A percentile compares a stretch with the other conserved stretches of the same genome.
Evolutionary conservation across 176 grass and related monocot genomes (phyloP).

Genomic region (Thalia dealbata): DNA sequence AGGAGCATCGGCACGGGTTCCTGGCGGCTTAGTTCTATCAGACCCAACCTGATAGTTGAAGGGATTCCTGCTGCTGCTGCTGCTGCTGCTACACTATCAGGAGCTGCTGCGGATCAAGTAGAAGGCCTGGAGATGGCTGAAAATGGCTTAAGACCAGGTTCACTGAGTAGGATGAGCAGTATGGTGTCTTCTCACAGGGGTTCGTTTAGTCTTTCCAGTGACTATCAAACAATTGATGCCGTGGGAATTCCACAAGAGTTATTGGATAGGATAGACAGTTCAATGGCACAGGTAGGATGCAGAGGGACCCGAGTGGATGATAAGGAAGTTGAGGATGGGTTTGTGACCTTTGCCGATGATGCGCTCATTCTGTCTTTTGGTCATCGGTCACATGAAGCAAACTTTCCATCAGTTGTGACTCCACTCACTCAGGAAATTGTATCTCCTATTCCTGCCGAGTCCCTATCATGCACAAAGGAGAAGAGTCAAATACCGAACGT

Average conservation of each 20-base stretch:
- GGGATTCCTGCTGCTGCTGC: neutral
- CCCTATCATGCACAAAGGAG: constrained; percentile 8
- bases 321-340: constrained; percentile 23
- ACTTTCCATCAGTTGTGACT: neutral
- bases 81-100: neutral
- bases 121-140: neutral
- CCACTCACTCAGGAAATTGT: constrained; percentile 12
- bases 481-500: constrained; percentile 1
- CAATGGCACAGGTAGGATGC: constrained; percentile 27
- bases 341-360: constrained; percentile 31
- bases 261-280: constrained; percentile 19
- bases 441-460: constrained; percentile 18
- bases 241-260: constrained; percentile 10
- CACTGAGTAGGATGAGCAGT: constrained; percentile 38
- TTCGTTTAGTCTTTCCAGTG: constrained; percentile 53
- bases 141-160: constrained; percentile 1
- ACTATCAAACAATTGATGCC: constrained; percentile 21
- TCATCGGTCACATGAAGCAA: neutral
- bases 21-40: neutral
- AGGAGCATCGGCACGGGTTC: neutral
- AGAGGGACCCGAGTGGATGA: neutral
- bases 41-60: constrained; percentile 1
- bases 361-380: constrained; percentile 17
- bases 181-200: constrained; percentile 20
- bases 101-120: constrained; percentile 1